Evolutionary conservation across 345 rosid genomes (phyloP), one percentile per base, ranked within the genome.

Genomic region (Eucalyptus erythrocorys): DNA sequence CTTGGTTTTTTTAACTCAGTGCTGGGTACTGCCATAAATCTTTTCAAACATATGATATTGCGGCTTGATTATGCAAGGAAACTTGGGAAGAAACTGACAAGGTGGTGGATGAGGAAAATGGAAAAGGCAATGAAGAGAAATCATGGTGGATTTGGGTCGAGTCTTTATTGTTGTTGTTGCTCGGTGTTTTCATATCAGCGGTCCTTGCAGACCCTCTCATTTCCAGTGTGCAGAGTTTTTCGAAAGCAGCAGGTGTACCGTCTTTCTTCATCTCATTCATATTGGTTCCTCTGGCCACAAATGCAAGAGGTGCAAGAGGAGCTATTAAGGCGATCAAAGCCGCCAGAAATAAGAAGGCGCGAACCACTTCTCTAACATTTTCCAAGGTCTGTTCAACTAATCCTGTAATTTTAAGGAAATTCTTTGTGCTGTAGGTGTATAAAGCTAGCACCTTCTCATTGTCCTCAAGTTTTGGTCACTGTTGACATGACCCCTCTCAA

Each of bases 261-360:
- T 50, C 93, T 26, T 93, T 93, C 89, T 92, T 88, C 91, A 27
- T 92, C 53, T 92, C 94, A 22, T 93, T 93, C 68, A 86, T 93
- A 5, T 27, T 92, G 61, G 90, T 93, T 61, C 93, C 93, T 5
- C 51, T 91, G 30, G 94, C 93, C 26, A 89, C 90, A 13, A 93
- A 91, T 71, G 91, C 90, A 6, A 91, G 93, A 87, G 92, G 87
- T 59, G 91, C 90, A 6, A 91, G 92, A 87, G 92, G 87, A 37
- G 92, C 90, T 6, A 87, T 84, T 27, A 85, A 92, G 0, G 90
- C 89, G 6, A 85, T 93, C 43, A 79, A 81, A 27, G 91, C 86
- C 3, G 91, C 89, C 8, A 88, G 91, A 81, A 85, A 87, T 5
- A 93, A 91, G 90, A 93, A 91, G 71, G 87, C 90, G 45, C 53